Evolutionary conservation across 345 rosid genomes (phyloP), one percentile per base, ranked within the genome.

Genomic region (Odontarrhena argentea): DNA sequence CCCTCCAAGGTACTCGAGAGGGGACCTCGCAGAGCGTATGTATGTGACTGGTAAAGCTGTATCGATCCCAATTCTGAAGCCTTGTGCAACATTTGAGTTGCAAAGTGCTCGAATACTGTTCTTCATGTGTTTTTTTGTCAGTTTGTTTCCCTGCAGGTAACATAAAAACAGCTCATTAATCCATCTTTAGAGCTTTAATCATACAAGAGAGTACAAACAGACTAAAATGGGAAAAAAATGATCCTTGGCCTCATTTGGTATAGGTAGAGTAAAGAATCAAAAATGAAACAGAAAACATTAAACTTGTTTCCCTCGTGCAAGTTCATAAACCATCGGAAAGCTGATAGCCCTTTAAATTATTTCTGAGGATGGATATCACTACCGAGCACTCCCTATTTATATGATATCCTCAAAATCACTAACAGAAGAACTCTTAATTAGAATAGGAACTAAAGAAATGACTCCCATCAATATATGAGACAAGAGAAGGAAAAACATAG

Each of bases 81-180:
- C 97, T 76, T 72, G 82, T 12, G 79, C 93, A 8, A 72, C 88
- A 76, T 89, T 82, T 6, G 98, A 82, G 76, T 87, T 89, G 77
- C 97, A 89, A 62, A 87, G 91, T 47, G 80, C 80, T 68, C 90
- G 75, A 65, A 92, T 76, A 70, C 87, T 82, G 49, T 85, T 86
- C 45, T 63, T 69, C 87, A 86, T 82, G 63, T 71, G 67, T 14
- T 53, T 74, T 49, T 79, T 63, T 2, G 96, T 85, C 64, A 89
- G 54, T 76, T 58, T 76, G 34, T 83, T 67, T 1, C 96, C 96
- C 96, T 89, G 80, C 58, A 79, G 78, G n/a, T n/a, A 15, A 44
- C 38, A 71, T 15, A 46, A 6, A 28, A 38, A 48, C 7, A 28
- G 41, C 5, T 47, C 22, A 63, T 0, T 36, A 14, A 18, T 35